Base-by-base conservation (phyloP, 352 stramenopile species). In the Phytophthora agathidicida region DNA sequence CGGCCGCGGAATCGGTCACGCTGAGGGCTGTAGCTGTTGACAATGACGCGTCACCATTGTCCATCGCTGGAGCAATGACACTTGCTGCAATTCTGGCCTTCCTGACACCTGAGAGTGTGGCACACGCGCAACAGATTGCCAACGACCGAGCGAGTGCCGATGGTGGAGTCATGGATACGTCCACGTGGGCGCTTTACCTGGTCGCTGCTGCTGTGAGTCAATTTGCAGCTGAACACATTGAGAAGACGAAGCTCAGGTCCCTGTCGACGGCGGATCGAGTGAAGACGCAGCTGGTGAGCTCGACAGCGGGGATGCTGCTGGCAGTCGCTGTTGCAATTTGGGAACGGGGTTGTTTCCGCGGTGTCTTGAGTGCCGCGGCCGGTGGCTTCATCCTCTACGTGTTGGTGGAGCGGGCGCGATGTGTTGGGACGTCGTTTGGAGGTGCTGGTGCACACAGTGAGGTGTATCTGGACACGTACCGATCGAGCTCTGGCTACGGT, bases 321-420 rank as follows among this genome's bases (percentile, higher is more conserved):
- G 81, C 71, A 28, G 41, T 86, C 16, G 22, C 71, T 13, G 58
- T 77, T 17, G 68, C 65, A 22, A 53, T 71, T 11, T 72, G 70
- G 56, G 67, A 88, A 36, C 64, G 73, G 5, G 64, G 80, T 38
- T 88, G 73, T 77, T 56, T 90, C n/a, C 73, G 74, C 19, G 80
- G 72, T 17, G 44, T 48, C 9, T 58, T 80, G 1, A 76, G 79
- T 22, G 38, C 68, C 3, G 20, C 71, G 9, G 74, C 77, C 0
- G 73, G 75, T 26, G 45, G 75, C 7, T 59, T 84, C 7, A 80
- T 90, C 8, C 51, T 90, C n/a, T 82, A 77, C 43, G 68, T 79
- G 22, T 66, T 81, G 36, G 60, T 77, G 30, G 47, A 46, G 20
- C 68, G 73, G 20, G 75, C 77, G 57, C 49, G 59, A 13, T 37